Base-by-base conservation (phyloP, 768 basidiomycete species). In the Fibroporia radiculosa region DNA sequence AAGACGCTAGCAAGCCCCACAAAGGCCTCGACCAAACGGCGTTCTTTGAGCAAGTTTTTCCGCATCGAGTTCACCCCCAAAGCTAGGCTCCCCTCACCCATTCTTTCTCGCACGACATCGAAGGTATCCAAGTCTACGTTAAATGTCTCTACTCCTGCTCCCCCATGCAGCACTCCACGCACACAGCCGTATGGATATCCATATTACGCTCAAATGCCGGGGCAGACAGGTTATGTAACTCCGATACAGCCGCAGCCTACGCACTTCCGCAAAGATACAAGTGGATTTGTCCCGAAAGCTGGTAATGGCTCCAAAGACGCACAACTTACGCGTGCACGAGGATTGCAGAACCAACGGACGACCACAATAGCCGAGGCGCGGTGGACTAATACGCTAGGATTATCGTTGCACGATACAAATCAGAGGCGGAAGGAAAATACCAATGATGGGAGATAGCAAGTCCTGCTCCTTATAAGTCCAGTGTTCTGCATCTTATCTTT, bases 111-210 rank as follows among this genome's bases (percentile, higher is more conserved):
- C 16, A n/a, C n/a, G n/a, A n/a, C n/a, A n/a, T n/a, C n/a, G n/a
- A n/a, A n/a, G n/a, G n/a, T n/a, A n/a, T n/a, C 34, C 34, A 8
- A 18, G 34, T 18, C 34, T 19, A n/a, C 34, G n/a, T 8, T n/a
- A 31, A 8, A 8, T 8, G n/a, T n/a, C 1, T 46, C 50, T 14
- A 34, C 25, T 24, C 31, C 44, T 14, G 35, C 33, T 24, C 25
- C 35, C 34, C 33, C 45, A 28, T 40, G 44, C 34, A 19, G 32
- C 32, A 33, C 45, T 14, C 40, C 36, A 3, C 51, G 58, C 16
- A 59, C 58, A 16, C 56, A 57, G 51, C 58, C 58, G 20, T 56
- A 57, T 40, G 53, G 49, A 14, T 44, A 52, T 27, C 58, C 58
- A 11, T 54, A 57, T 32, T 57, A 41, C 29, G 54, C 56, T 1